Evolutionary conservation across 768 basidiomycete genomes (phyloP).

Genomic region (Boletus rufocinnamomeus): DNA sequence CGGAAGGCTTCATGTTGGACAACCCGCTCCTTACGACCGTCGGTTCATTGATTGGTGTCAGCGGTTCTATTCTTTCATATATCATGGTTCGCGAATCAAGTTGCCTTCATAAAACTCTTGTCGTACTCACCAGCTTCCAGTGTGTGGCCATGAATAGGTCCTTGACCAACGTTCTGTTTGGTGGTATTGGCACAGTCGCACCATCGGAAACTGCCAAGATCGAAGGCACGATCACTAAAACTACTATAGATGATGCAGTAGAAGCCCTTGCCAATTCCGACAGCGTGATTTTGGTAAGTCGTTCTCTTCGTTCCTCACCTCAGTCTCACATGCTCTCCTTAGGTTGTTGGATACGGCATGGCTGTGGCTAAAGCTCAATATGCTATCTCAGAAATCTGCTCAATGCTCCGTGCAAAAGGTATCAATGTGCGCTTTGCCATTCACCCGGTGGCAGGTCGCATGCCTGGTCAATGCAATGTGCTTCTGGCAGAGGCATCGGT

Average conservation of each 20-base stretch:
- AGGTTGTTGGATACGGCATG: slow-evolving; percentile 90
- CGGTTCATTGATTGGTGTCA: slow-evolving; percentile 86
- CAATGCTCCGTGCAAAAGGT: slow-evolving; percentile 69
- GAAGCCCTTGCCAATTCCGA: slow-evolving; percentile 79
- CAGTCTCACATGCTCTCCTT: slow-evolving; percentile 8
- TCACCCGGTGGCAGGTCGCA: slow-evolving; percentile 89
- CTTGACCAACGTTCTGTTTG: slow-evolving; percentile 82
- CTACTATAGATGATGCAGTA: slow-evolving; percentile 77
- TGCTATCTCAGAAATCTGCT: slow-evolving; percentile 72
- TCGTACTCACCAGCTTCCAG: slow-evolving; percentile 39
- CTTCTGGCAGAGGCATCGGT: slow-evolving; percentile 87
- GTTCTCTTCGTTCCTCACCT: background rate
- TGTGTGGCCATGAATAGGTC: slow-evolving; percentile 94
- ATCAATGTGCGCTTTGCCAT: slow-evolving; percentile 85
- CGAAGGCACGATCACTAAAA: slow-evolving; percentile 80
- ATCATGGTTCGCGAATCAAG: slow-evolving; percentile 68
- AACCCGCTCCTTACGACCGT: slow-evolving; percentile 82
- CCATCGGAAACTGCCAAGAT: slow-evolving; percentile 67
- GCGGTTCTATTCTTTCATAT: slow-evolving; percentile 88
- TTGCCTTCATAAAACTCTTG: background rate
- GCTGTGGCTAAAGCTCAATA: slow-evolving; percentile 91
- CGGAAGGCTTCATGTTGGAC: slow-evolving; percentile 91
- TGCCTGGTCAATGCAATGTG: slow-evolving; percentile 95
- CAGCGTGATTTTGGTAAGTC: slow-evolving; percentile 71
- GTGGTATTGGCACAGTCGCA: slow-evolving; percentile 68